Conservation (phyloP, 352 stramenopile genomes). For the Globisporangium cystogenes region DNA sequence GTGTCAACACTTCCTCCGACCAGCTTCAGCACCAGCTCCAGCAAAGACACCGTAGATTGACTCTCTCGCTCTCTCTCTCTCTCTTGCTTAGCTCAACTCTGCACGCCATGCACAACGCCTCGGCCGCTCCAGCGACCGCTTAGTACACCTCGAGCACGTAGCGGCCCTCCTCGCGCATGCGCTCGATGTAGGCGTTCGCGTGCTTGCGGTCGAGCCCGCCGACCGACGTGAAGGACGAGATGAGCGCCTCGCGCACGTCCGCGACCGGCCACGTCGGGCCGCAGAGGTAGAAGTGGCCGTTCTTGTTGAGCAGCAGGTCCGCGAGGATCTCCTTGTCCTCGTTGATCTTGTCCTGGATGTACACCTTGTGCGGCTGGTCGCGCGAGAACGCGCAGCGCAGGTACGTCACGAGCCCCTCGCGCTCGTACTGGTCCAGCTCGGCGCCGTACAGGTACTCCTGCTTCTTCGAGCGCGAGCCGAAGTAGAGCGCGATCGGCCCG, state of each 20-base stretch:
- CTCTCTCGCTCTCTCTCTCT: neutral
- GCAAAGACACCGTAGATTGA: neutral
- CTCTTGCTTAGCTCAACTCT: neutral
- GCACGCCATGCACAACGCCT: neutral
- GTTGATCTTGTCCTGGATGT: constrained; percentile 86
- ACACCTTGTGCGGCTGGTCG: constrained; percentile 87
- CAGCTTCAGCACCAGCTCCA: too few species aligned
- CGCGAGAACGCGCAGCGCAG: constrained; percentile 84
- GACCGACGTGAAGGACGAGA: constrained; percentile 45
- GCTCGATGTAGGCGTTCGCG: constrained; percentile 66
- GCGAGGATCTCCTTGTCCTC: constrained; percentile 74
- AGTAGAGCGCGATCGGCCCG: constrained; percentile 88
- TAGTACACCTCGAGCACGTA: constrained; percentile 87
- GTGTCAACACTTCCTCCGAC: too few species aligned
- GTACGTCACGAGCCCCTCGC: constrained; percentile 78
- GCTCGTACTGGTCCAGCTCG: constrained; percentile 80
- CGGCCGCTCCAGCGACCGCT: constrained; percentile 4
- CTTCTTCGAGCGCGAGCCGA: constrained; percentile 91
- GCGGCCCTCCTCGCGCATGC: constrained; percentile 72
- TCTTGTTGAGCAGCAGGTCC: constrained; percentile 66
- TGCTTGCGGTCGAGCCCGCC: constrained; percentile 56
- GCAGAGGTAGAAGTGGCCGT: constrained; percentile 85
- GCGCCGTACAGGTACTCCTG: constrained; percentile 97
- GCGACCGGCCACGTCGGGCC: constrained; percentile 78
- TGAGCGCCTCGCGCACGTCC: constrained; percentile 65